Base-by-base conservation (phyloP, 495 filamentous ascomycete genomes). In the Penicillium simplicissimum region DNA sequence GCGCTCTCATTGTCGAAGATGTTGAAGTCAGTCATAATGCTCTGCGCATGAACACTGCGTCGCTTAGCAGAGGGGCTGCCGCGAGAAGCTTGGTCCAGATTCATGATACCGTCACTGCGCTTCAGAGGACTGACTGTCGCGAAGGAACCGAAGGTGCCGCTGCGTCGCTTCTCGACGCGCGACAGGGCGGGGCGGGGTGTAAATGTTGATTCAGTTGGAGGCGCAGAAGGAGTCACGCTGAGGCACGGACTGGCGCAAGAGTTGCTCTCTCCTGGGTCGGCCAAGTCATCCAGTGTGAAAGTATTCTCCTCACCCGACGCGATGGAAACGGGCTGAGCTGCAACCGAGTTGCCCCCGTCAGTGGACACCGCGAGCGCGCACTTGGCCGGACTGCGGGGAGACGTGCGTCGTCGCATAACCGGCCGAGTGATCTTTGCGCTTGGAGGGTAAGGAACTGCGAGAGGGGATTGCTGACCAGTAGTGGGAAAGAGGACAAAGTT, bases 21-120 rank as follows among this genome's bases (percentile, higher is more conserved):
- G 71, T 87, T 88, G 70, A 90, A 89, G 60, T 87, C 83, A 21
- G 80, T 64, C 28, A 80, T 76, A 51, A 89, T 78, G 51, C 77
- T 84, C 0, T 85, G 78, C 11, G 86, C 86, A 64, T 95, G 90
- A 37, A 94, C 75, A 70, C 92, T 96, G 59, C 93, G 85, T 48
- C 93, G 82, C 80, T 97, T 97, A 13, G 90, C 86, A 21, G 91
- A 88, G 2, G 93, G 92, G 65, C 90, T 96, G 37, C 88, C 91
- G n/a, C 88, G 79, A 59, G 81, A 85, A 15, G 86, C 77, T 52
- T 89, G 87, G 63, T 96, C 94, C 14, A 96, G 73, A 67, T 90
- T 90, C 90, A 96, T 95, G 14, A 89, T 88, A 7, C 90, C 88
- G 73, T 98, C 95, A 66, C 87, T 96, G 52, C 96, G 86, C 77